Percentiles rank a stretch among this genome's conserved stretches.
Conservation (phyloP, 345 rosid genomes). For the Pseudoturritis turrita region DNA sequence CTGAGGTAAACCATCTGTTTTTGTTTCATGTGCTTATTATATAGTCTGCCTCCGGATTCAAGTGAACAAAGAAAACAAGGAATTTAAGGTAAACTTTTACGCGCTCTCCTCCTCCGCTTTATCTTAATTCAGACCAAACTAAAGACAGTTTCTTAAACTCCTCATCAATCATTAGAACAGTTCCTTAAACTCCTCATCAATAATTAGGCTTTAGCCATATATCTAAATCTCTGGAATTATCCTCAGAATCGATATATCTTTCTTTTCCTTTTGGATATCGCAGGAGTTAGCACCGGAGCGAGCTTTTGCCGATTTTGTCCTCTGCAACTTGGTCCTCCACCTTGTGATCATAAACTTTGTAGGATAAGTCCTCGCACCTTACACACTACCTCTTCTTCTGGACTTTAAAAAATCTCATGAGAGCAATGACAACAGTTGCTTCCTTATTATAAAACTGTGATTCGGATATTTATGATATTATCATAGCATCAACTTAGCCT, state of each 20-base stretch:
- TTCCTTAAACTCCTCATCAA: neutral
- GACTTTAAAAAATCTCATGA: neutral
- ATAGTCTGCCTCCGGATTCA: slow-evolving; percentile 93
- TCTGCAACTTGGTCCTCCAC: slow-evolving; percentile 80
- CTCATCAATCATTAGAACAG: neutral
- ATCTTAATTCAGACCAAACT: neutral
- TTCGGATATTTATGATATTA: neutral
- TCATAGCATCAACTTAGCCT: neutral
- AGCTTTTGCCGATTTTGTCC: slow-evolving; percentile 74
- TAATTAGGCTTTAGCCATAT: neutral
- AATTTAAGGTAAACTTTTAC: slow-evolving; percentile 61
- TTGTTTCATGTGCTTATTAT: neutral
- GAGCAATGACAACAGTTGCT: neutral
- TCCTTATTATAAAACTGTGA: neutral
- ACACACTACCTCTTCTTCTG: neutral
- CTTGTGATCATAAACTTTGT: slow-evolving; percentile 69
- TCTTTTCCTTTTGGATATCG: slow-evolving; percentile 2
- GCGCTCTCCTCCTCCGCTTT: too few species aligned
- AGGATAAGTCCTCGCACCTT: slow-evolving; percentile 20
- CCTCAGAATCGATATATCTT: neutral
- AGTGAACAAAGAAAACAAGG: slow-evolving; percentile 96
- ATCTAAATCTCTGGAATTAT: neutral
- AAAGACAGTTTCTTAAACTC: neutral
- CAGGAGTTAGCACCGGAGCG: slow-evolving; percentile 68
- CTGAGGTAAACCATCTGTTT: neutral